These are phyloP conservation scores for Fusarium nematophilum DNA, from an alignment of 2,329 filamentous ascomycete species.

Conservation along the genomic window DNA sequence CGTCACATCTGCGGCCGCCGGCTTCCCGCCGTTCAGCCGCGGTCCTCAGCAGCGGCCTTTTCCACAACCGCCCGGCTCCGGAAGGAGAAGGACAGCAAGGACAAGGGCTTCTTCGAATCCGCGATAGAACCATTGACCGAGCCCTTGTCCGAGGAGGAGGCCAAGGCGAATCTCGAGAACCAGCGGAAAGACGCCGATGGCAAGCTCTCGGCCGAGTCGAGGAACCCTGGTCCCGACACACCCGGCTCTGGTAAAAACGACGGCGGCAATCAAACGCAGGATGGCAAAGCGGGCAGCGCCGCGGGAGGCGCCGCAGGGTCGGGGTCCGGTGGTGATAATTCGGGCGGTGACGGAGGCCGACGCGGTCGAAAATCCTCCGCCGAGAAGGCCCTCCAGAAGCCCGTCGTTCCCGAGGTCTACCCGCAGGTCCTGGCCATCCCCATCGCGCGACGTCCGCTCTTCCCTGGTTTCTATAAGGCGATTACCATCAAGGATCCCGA, in stretches of 20 bases:
- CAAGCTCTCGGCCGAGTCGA: constrained; percentile 60
- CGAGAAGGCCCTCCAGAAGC: constrained; percentile 87
- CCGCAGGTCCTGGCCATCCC: constrained; percentile 98
- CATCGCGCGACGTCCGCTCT: constrained; percentile 91
- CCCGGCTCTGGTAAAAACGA: constrained; percentile 59
- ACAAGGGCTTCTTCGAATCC: constrained; percentile 64
- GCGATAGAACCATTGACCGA: constrained; percentile 55
- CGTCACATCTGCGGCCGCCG: constrained; percentile 48
- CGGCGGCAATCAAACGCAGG: constrained; percentile 52
- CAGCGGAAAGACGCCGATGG: constrained; percentile 56
- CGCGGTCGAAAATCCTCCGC: constrained; percentile 76
- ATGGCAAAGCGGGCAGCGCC: constrained; percentile 68
- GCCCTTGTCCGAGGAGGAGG: constrained; percentile 64
- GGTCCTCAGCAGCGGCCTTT: constrained; percentile 48
- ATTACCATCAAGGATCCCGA: constrained; percentile 95
- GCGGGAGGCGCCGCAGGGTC: constrained; percentile 63
- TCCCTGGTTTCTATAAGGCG: constrained; percentile 98
- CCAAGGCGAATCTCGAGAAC: constrained; percentile 62
- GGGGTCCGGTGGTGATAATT: constrained; percentile 66
- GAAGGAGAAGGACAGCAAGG: constrained; percentile 52
- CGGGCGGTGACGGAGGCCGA: constrained; percentile 71
- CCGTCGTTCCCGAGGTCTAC: constrained; percentile 92
- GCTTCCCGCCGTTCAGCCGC: constrained; percentile 45
- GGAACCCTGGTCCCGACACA: constrained; percentile 55
- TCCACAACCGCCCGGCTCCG: constrained; percentile 50